These are phyloP conservation scores for Aureobasidium sp. DNA, from an alignment of 2,329 filamentous ascomycete species.

Conservation along the genomic window DNA sequence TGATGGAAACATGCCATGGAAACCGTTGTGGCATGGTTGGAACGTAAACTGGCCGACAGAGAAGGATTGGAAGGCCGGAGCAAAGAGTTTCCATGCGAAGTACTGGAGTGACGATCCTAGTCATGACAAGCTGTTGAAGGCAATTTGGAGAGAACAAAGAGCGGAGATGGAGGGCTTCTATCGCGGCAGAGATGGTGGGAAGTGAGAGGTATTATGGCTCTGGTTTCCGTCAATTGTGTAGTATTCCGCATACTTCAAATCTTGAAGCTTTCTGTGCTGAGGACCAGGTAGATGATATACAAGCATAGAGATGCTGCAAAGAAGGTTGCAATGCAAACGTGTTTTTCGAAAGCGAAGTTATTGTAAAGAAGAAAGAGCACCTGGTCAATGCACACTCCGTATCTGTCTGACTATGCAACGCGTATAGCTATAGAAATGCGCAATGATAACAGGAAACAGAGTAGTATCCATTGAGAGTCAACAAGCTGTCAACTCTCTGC, in stretches of 20 bases:
- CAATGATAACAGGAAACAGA: too few relatives aligned
- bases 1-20: conserved; percentile 37
- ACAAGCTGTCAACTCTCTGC: too few relatives aligned
- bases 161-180: conserved; percentile 32
- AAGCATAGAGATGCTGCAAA: not conserved
- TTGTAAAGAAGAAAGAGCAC: too few relatives aligned
- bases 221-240: too few relatives aligned
- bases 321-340: not conserved
- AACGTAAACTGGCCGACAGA: conserved; percentile 35
- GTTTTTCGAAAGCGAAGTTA: not conserved
- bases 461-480: too few relatives aligned
- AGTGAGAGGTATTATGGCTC: not conserved
- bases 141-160: conserved; percentile 31
- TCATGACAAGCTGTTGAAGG: conserved; percentile 30
- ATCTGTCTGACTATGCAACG: too few relatives aligned
- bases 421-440: too few relatives aligned
- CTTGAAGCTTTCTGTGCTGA: not conserved
- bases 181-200: conserved; percentile 23
- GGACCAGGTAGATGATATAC: not conserved
- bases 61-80: conserved; percentile 31
- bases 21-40: conserved; percentile 33
- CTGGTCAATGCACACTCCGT: too few relatives aligned
- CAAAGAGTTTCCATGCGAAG: conserved; percentile 34
- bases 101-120: conserved; percentile 33
- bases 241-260: not conserved